Percentiles rank a stretch among this genome's conserved stretches.
These are phyloP conservation scores for Usnea hakonensis DNA, from an alignment of 495 filamentous ascomycete genomes.

Conservation along the genomic window DNA sequence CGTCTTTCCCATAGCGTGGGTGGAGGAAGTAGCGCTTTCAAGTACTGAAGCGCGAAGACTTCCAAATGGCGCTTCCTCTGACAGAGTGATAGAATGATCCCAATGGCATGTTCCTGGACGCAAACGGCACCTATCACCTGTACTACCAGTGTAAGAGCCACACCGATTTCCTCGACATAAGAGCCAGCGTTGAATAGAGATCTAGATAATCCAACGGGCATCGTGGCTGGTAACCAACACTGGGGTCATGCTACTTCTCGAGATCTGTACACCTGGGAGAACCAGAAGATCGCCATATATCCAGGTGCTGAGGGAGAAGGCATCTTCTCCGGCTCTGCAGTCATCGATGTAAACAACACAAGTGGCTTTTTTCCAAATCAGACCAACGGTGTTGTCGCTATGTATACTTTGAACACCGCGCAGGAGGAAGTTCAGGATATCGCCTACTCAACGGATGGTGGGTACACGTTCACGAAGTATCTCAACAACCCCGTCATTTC, in stretches of 20 bases:
- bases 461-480: slow-evolving; percentile 48
- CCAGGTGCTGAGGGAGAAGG: slow-evolving; percentile 39
- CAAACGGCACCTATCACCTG: slow-evolving; percentile 42
- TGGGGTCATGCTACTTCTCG: slow-evolving; percentile 47
- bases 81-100: slow-evolving; percentile 41
- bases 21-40: neutral
- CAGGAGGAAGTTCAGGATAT: slow-evolving; percentile 47
- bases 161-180: neutral
- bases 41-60: neutral
- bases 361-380: slow-evolving; percentile 48
- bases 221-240: slow-evolving; percentile 45
- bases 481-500: slow-evolving; percentile 42
- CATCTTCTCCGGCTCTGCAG: slow-evolving; percentile 47
- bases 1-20: neutral
- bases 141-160: slow-evolving; percentile 43
- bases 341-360: slow-evolving; percentile 49
- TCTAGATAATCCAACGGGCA: slow-evolving; percentile 39
- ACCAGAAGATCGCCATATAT: slow-evolving; percentile 46
- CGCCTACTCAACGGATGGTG: slow-evolving; percentile 49
- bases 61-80: neutral
- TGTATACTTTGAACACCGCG: slow-evolving; percentile 44
- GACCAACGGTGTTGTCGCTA: slow-evolving; percentile 45
- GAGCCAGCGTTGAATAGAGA: neutral
- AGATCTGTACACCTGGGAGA: slow-evolving; percentile 46
- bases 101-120: slow-evolving; percentile 47